Evolutionary conservation across 257 asterid species (phyloP), one percentile per base, ranked within the genome.

Genomic region (Solanum sejunctum): DNA sequence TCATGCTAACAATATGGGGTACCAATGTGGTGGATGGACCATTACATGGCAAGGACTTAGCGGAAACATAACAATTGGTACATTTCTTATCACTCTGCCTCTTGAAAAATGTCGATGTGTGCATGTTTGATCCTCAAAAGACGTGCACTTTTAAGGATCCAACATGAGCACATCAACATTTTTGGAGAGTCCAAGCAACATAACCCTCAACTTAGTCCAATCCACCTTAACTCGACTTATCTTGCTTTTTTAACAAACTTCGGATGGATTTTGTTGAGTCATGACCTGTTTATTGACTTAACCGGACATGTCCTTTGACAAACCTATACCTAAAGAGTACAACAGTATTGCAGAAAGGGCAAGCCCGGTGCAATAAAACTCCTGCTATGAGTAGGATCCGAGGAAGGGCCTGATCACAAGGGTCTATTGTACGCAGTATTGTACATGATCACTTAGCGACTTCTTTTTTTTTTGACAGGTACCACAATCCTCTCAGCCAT

Each of bases 1-100:
- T 15, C 85, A 83, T 54, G 85, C 85, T 28, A 75, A 69, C 21
- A 69, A 83, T 8, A 83, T 83, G 63, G 85, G 85, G 8, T 67
- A 83, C 15, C 85, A 83, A 69, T 64, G 79, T 52, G 85, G 85
- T 69, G 85, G 85, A 2, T 83, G 85, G 85, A 83, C 85, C 20
- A 83, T 83, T 66, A 52, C 81, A 83, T 83, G 85, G 85, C 85
- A 83, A 83, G 85, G 85, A 83, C 81, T 69, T 36, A 41, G 81
- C 23, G 81, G 71, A 72, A 83, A 83, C 32, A 83, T 21, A 49
- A 83, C 85, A 49, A 23, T 36, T 20, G 85, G 85, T 83, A 83
- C 13, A 60, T 75, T 75, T 82, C 32, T n/a, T 12, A 36, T 69
- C 9, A 21, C 39, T 13, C 21, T 13, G 49, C 36, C 23, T 67